These are phyloP conservation scores for Apiotrichum sp. DNA, from an alignment of 1,284 basidiomycete genomes.

Conservation along the genomic window DNA sequence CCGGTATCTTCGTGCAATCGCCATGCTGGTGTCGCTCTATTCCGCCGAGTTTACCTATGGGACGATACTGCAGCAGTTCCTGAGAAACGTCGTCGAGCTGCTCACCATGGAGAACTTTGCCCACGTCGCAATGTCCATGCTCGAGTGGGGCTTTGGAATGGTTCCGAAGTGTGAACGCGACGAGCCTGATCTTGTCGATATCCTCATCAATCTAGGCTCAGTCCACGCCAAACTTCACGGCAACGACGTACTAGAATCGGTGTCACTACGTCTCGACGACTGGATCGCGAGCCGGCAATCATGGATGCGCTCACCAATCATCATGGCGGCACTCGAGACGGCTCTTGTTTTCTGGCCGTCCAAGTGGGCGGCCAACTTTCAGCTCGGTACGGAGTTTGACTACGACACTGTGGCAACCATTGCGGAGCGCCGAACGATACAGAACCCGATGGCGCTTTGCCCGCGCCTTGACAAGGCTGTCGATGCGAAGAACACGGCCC, in stretches of 20 bases:
- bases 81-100: constrained; percentile 62
- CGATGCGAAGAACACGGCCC: neutral
- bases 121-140: constrained; percentile 62
- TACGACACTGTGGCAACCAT: constrained; percentile 15
- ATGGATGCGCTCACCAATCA: constrained; percentile 11
- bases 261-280: constrained; percentile 1
- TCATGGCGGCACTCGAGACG: constrained; percentile 12
- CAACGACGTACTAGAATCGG: neutral
- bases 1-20: constrained; percentile 66
- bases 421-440: constrained; percentile 2
- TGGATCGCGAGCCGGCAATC: constrained; percentile 4
- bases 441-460: constrained; percentile 22
- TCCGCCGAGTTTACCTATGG: constrained; percentile 55
- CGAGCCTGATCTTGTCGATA: constrained; percentile 14
- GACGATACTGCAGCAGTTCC: constrained; percentile 59
- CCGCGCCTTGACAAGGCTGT: neutral
- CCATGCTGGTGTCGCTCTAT: constrained; percentile 63
- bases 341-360: constrained; percentile 31
- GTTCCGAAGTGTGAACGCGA: neutral
- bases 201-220: constrained; percentile 30
- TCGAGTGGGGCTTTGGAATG: constrained; percentile 65
- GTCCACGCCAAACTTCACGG: constrained; percentile 2
- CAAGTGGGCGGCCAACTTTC: constrained; percentile 10
- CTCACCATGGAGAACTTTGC: constrained; percentile 65
- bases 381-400: neutral